Evolutionary conservation across 768 basidiomycete genomes (phyloP), one percentile per base, ranked within the genome.

Genomic region (Lactifluus subvellereus): DNA sequence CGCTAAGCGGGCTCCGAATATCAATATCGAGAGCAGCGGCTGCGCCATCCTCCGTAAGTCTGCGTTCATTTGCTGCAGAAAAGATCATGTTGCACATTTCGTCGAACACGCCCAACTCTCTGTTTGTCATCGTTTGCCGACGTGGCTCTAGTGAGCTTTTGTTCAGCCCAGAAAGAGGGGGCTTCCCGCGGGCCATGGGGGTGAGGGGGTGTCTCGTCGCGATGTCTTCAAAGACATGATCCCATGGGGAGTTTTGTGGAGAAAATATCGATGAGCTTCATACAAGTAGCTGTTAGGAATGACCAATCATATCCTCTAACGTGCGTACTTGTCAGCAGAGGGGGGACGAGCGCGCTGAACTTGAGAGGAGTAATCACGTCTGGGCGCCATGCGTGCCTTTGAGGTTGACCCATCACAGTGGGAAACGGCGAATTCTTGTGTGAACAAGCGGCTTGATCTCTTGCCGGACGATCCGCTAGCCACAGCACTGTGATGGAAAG

Each of bases 61-160:
- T 75, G 27, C 75, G 72, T 53, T 75, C 74, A 42, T 76, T 74
- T 61, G 77, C 78, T 16, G 82, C 81, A 52, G 54, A 9, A 71
- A 90, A 89, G 42, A 91, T 83, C 74, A 87, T 73, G 67, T 84
- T 78, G 67, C 91, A 88, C 81, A 91, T 87, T 35, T 86, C 84
- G 68, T 87, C 82, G 67, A 91, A 86, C 4, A 82, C 82, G 61
- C 70, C 78, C 61, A 80, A 78, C 74, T 91, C 90, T 50, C 80
- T 80, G 0, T 83, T 84, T 0, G 88, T 88, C 80, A 90, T 84
- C 20, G 82, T 75, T 65, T 87, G 84, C 32, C 78, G 79, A 43
- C 79, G 78, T 7, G 69, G 65, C 32, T 45, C 57, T 5, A 54
- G 16, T 27, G 65, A 47, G n/a, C 40, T 47, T 8, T 59, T 47